A percentile compares a stretch with the other conserved stretches of the same genome.
Conservation (phyloP, 371 early-diverging fungal species). For the Fennellomyces sp. region DNA sequence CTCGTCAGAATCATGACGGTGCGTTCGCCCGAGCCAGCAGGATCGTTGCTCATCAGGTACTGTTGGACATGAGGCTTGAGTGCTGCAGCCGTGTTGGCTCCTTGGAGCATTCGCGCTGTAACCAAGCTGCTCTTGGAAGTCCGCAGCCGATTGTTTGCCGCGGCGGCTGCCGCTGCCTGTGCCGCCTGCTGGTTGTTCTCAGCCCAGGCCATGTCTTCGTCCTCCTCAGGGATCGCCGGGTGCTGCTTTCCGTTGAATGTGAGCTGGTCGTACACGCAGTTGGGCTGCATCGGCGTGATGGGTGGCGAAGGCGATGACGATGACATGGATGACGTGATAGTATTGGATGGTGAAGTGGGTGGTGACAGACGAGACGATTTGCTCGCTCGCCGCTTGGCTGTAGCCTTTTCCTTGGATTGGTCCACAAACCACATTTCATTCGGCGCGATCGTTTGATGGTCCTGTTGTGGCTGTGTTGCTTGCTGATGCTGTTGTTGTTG, state of each 20-base stretch:
- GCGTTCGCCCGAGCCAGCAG: slow-evolving; percentile 58
- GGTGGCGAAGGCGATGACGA: slow-evolving; percentile 47
- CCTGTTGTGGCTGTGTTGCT: background rate
- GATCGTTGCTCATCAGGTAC: slow-evolving; percentile 43
- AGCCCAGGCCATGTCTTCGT: slow-evolving; percentile 32
- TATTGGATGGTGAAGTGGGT: slow-evolving; percentile 33
- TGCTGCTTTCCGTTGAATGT: slow-evolving; percentile 14
- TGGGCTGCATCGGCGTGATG: slow-evolving; percentile 27
- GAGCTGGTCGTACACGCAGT: slow-evolving; percentile 5
- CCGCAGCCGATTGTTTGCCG: slow-evolving; percentile 9
- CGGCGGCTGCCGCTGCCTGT: slow-evolving; percentile 17
- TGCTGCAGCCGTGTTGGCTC: slow-evolving; percentile 19
- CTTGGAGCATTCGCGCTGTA: slow-evolving; percentile 34
- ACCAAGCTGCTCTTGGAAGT: slow-evolving; percentile 23
- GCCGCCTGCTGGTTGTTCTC: slow-evolving; percentile 13
- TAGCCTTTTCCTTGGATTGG: background rate
- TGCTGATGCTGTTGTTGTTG: slow-evolving; percentile 3
- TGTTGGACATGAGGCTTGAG: slow-evolving; percentile 42
- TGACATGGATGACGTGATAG: slow-evolving; percentile 24
- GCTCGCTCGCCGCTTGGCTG: background rate
- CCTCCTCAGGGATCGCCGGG: slow-evolving; percentile 56
- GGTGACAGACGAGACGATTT: slow-evolving; percentile 13
- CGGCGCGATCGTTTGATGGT: background rate
- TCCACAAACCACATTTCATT: slow-evolving; percentile 11
- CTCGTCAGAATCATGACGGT: slow-evolving; percentile 70